Conservation (phyloP, 2,329 filamentous ascomycete species). For the Ophiostoma ulmi region DNA sequence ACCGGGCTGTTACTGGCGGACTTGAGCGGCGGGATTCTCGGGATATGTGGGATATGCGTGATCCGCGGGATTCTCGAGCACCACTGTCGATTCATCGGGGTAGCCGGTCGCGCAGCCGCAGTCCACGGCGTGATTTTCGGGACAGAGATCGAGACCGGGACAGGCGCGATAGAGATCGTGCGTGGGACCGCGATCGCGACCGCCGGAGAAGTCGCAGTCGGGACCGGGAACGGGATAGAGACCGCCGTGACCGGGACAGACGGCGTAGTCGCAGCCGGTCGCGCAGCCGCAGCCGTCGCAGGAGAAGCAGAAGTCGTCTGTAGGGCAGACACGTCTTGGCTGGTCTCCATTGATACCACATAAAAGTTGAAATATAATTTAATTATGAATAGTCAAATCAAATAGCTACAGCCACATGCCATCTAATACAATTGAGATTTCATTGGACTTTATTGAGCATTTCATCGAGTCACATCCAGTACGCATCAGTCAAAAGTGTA, state of each 20-base stretch:
- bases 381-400: not conserved
- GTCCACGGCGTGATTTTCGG: conserved; percentile 28
- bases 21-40: conserved; percentile 24
- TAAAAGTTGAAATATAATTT: not conserved
- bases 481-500: conserved; percentile 19
- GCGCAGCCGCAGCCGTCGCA: conserved; percentile 29
- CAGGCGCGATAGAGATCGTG: conserved; percentile 29
- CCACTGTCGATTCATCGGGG: conserved; percentile 15
- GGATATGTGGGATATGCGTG: conserved; percentile 9
- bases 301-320: conserved; percentile 31
- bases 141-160: conserved; percentile 22
- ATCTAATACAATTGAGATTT: too few relatives aligned
- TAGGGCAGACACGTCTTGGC: not conserved
- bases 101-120: conserved; percentile 22
- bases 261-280: conserved; percentile 30
- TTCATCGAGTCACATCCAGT: not conserved
- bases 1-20: conserved; percentile 31
- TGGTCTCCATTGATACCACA: not conserved
- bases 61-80: conserved; percentile 26
- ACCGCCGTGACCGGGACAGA: conserved; percentile 25
- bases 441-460: too few relatives aligned
- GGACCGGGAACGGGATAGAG: conserved; percentile 24
- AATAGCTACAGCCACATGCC: too few relatives aligned
- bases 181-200: conserved; percentile 24
- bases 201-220: conserved; percentile 22